Evolutionary conservation across 768 basidiomycete species (phyloP), one percentile per base, ranked within the genome.

Genomic region (Psilocybe sp.): DNA sequence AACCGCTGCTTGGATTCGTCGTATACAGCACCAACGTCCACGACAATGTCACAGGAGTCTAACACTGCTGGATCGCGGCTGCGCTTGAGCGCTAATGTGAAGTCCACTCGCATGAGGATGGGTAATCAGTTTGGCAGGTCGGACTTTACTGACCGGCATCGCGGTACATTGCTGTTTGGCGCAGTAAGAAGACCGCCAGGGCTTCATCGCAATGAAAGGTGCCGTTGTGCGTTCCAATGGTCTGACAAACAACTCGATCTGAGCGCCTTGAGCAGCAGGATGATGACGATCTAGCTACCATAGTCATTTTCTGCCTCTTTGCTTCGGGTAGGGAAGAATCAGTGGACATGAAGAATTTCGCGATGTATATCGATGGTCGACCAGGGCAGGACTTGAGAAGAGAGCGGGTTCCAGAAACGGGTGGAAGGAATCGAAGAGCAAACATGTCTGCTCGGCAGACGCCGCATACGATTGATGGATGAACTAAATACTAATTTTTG

Each of bases 171-270:
- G 78, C 68, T 1, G 93, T 95, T 58, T 82, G 82, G 43, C 84
- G 84, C 28, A 99, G 76, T 55, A 99, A 77, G 67, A 87, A 94
- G 14, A 96, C 89, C 0, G 96, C 97, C 31, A 98, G 79, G 0
- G 94, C 93, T 71, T 99, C 96, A 60, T 99, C 96, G 67, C 92
- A 95, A 61, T 99, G 95, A 65, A 98, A 98, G 0, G 92, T 92
- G 14, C 95, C 95, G 51, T 88, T 92, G 68, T 98, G 94, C 1
- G 95, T 97, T 32, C 94, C 94, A 60, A 98, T 96, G 36, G 83
- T 69, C 89, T 92, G 52, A 12, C 20, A 14, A 52, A 23, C 31
- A 38, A 23, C 49, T 52, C 41, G 39, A 49, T 19, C 32, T 15
- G 46, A 41, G 20, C 37, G 9, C 19, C n/a, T 23, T 18, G 28